Percentiles rank a stretch among this genome's conserved stretches.
phyloP scores from a whole-genome alignment of 768 basidiomycete species.

The Collybia sordida region DNA sequence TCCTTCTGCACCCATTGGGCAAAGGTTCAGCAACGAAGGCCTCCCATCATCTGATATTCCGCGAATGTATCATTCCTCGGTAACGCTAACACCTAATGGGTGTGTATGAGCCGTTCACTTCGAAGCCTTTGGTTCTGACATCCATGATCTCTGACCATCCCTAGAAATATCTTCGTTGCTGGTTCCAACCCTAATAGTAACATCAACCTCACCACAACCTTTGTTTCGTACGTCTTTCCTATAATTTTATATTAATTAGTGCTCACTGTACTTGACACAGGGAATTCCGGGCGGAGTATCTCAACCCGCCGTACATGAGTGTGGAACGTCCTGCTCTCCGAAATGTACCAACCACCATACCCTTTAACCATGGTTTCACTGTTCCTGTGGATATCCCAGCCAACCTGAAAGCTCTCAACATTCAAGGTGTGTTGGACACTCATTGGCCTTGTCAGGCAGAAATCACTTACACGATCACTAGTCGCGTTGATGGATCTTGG shows the following conservation, averaged over 20 bases:
- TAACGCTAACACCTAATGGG: slow-evolving; percentile 54
- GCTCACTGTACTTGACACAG: neutral
- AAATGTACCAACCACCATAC: slow-evolving; percentile 34
- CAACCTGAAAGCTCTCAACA: slow-evolving; percentile 17
- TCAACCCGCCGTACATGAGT: slow-evolving; percentile 42
- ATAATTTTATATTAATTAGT: slow-evolving; percentile 11
- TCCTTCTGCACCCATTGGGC: slow-evolving; percentile 38
- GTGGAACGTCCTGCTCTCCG: slow-evolving; percentile 30
- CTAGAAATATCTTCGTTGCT: slow-evolving; percentile 25
- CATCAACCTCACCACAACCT: neutral
- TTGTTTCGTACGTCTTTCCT: slow-evolving; percentile 6
- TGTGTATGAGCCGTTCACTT: slow-evolving; percentile 25
- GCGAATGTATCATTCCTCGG: slow-evolving; percentile 62
- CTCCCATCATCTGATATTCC: slow-evolving; percentile 43
- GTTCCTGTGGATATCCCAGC: slow-evolving; percentile 30
- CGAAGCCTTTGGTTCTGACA: slow-evolving; percentile 6
- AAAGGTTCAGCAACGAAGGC: slow-evolving; percentile 43
- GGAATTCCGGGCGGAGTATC: slow-evolving; percentile 43
- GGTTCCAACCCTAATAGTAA: slow-evolving; percentile 45
- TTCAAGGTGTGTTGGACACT: slow-evolving; percentile 23
- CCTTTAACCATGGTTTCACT: slow-evolving; percentile 34
- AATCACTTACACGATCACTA: slow-evolving; percentile 7
- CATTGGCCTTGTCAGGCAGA: neutral
- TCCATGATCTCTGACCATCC: neutral
- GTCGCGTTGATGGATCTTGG: slow-evolving; percentile 42